phyloP scores from a whole-genome alignment of 495 filamentous ascomycete genomes.

The Tuber calosporum region DNA sequence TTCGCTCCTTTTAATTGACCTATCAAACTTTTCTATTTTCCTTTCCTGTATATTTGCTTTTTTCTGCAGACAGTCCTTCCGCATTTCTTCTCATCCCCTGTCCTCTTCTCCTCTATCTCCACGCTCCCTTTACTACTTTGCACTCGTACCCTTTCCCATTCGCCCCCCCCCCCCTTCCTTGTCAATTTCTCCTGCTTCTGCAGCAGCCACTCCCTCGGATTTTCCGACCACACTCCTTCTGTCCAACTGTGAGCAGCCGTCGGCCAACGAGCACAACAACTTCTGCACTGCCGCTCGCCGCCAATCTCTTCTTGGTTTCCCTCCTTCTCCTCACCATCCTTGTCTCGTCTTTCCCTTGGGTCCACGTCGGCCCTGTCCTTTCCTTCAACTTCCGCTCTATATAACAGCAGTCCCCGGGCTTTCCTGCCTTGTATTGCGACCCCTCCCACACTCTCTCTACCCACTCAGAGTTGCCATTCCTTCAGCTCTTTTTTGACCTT shows the following conservation, averaged over 20 bases:
- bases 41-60: background rate
- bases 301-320: constrained; percentile 18
- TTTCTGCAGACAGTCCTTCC: background rate
- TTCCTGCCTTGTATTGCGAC: constrained; percentile 18
- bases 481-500: constrained; percentile 29
- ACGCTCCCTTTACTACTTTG: constrained; percentile 4
- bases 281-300: constrained; percentile 17
- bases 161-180: background rate
- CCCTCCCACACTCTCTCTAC: constrained; percentile 18
- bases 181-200: constrained; percentile 5
- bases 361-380: constrained; percentile 32
- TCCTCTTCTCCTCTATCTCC: constrained; percentile 4
- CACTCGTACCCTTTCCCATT: background rate
- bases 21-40: background rate
- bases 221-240: constrained; percentile 23
- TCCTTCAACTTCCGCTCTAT: constrained; percentile 25
- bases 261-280: constrained; percentile 7
- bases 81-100: constrained; percentile 11
- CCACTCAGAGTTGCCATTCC: constrained; percentile 35
- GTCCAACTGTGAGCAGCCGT: constrained; percentile 1
- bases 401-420: constrained; percentile 17
- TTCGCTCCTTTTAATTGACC: background rate
- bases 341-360: constrained; percentile 27
- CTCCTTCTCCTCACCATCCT: constrained; percentile 17
- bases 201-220: constrained; percentile 20